phyloP scores from a whole-genome alignment of 768 basidiomycete genomes.

The Neoboletus subvelutipes region DNA sequence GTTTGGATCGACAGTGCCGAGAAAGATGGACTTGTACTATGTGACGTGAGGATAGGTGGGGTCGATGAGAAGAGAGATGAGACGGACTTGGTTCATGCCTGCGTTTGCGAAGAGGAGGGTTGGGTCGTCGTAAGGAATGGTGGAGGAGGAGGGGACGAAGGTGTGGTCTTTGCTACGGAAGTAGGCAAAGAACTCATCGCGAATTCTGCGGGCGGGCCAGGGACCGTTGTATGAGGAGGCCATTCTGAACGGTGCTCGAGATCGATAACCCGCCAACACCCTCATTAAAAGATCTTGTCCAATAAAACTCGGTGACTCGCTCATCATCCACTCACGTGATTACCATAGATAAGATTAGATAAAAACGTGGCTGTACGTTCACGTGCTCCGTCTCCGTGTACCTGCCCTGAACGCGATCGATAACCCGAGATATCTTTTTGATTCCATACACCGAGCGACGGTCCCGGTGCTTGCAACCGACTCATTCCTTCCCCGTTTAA shows the following conservation, averaged over 20 bases:
- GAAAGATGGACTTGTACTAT: constrained; percentile 94
- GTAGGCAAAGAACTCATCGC: constrained; percentile 89
- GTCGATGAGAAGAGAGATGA: background rate
- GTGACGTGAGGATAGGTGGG: constrained; percentile 13
- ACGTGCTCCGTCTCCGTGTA: constrained; percentile 7
- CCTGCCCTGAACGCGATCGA: constrained; percentile 51
- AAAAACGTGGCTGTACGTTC: constrained; percentile 6
- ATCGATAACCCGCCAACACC: constrained; percentile 23
- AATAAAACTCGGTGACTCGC: constrained; percentile 12
- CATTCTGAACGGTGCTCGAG: constrained; percentile 24
- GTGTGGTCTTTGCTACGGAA: constrained; percentile 80
- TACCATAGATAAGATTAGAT: constrained; percentile 17
- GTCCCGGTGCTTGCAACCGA: constrained; percentile 31
- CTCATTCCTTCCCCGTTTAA: background rate
- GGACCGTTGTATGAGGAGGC: constrained; percentile 35
- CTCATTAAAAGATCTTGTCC: constrained; percentile 4
- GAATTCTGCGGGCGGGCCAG: constrained; percentile 82
- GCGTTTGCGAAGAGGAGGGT: constrained; percentile 98
- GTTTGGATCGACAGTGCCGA: constrained; percentile 96
- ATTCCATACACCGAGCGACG: constrained; percentile 16
- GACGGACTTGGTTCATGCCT: constrained; percentile 87
- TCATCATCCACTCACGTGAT: constrained; percentile 14
- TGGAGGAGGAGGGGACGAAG: constrained; percentile 87
- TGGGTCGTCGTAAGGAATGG: constrained; percentile 96
- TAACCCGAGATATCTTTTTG: constrained; percentile 32